Base-by-base conservation (phyloP, 2,329 filamentous ascomycete species). In the Aspergillus proliferans region DNA sequence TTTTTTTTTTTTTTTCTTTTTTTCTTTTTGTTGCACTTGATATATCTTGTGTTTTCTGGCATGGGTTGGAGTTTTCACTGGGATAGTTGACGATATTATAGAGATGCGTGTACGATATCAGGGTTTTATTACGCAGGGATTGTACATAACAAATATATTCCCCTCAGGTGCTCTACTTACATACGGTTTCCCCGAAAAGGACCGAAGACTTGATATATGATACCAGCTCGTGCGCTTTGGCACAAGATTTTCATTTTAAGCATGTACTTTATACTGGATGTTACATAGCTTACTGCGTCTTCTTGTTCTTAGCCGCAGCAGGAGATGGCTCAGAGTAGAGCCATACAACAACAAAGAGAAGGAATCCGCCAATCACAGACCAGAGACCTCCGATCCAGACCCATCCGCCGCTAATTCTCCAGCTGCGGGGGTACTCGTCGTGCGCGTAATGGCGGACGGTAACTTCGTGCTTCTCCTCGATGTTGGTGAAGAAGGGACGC, bases 361-460 rank as follows among this genome's bases (percentile, higher is more conserved):
- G 57, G 80, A 91, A 98, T 6, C 90, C 93, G 9, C 76, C 77
- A 48, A 95, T 81, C 2, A 94, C 95, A 45, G 85, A 85, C 66
- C 81, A 87, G 52, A 97, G 87, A 51, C 93, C 92, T 0, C 85
- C 80, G 64, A 98, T 88, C 88, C 92, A 97, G 9, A 92, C 89
- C 88, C 89, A 97, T 3, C 90, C 92, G 39, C 85, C 91, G 53
- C 81, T 88, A 67, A 98, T 98, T 65, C 80, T 82, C 75, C 84
- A 97, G 70, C 88, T 94, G 61, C 93, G 82, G 28, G 90, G 88
- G 82, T 87, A 98, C 76, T 98, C 93, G 68, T 98, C 85, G 76
- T 98, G 93, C 6, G 93, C 93, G 73, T 95, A 93, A 76, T 98
- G 93, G 43, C 93, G 83, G 28, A 98, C 89, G 1, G 91, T 95